These are phyloP conservation scores for Trichocladium antarcticum DNA, from an alignment of 495 filamentous ascomycete genomes.

Conservation along the genomic window DNA sequence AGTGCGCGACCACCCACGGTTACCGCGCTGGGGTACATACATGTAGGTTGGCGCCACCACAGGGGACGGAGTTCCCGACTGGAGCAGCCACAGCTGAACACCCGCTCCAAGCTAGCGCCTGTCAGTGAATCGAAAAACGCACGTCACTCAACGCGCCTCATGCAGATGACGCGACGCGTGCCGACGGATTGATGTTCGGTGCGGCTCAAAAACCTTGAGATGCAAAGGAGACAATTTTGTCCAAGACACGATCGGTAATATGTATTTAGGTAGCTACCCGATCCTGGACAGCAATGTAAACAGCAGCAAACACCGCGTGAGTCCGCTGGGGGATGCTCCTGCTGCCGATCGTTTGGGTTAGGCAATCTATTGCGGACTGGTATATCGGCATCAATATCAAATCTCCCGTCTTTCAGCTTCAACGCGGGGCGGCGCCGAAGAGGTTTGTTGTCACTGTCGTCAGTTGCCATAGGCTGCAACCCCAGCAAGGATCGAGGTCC, in stretches of 20 bases:
- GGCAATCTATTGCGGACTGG: background rate
- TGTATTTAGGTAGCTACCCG: too few relatives aligned
- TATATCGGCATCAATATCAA: background rate
- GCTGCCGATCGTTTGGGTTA: background rate
- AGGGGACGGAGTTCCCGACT: background rate
- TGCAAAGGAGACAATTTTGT: too few relatives aligned
- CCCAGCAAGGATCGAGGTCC: background rate
- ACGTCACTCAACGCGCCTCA: conserved; percentile 11
- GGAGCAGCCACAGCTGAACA: conserved; percentile 1
- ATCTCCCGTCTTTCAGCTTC: background rate
- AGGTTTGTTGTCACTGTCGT: too few relatives aligned
- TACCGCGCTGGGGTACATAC: background rate
- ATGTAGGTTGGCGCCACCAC: conserved; percentile 7
- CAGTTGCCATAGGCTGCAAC: background rate
- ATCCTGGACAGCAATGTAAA: background rate
- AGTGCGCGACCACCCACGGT: conserved; percentile 7
- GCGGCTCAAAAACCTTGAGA: too few relatives aligned
- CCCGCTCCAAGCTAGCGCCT: background rate
- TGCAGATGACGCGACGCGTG: conserved; percentile 9
- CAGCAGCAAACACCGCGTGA: background rate
- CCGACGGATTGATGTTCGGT: too few relatives aligned
- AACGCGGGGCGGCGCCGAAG: background rate
- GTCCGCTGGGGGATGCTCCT: background rate
- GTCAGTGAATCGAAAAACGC: conserved; percentile 10
- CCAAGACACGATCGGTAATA: too few relatives aligned